Evolutionary conservation across 148 eudicot species (phyloP), one percentile per base, ranked within the genome.

Genomic region (Spergularia bocconei): DNA sequence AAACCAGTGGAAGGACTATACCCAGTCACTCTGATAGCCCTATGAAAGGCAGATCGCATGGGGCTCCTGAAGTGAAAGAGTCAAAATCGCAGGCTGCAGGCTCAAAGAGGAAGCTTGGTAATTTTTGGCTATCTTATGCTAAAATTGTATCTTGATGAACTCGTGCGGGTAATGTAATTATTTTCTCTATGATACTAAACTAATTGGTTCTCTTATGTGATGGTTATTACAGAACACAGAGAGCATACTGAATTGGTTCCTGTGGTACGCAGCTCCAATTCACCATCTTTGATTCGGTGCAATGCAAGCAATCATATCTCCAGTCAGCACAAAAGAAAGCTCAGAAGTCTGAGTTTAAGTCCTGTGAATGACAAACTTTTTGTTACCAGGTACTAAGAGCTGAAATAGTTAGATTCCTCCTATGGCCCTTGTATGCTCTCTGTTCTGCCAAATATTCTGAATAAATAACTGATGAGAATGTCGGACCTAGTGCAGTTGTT

Each of bases 281-380:
- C 91, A 60, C 90, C 97, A 13, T 60, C 79, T 72, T 70, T 82
- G 39, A 75, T 94, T 57, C 88, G 77, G 59, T 90, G 92, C 76
- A 84, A 83, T 76, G 82, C 87, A 63, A 80, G 82, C 73, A 64
- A 74, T 77, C 83, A 88, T 64, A 73, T 90, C 75, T 75, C 96
- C 44, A 89, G 97, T 79, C 97, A 89, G 82, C 98, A 94, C 83
- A 94, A 91, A 83, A 89, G 98, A 82, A 94, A 94, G 91, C 80
- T 90, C 79, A 85, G 96, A 88, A 94, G 91, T 85, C 87, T 94
- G 74, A 81, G 83, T 71, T 54, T 90, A 72, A 88, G 97, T 75
- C 98, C 98, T 19, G 86, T 90, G 73, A 88, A 88, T 74, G 88
- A 85, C 71, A 87, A 87, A 73, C 90, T 94, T 66, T 94, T 94